Base-by-base conservation (phyloP, 345 rosid genomes). In the Psidium friedrichsthalianum region DNA sequence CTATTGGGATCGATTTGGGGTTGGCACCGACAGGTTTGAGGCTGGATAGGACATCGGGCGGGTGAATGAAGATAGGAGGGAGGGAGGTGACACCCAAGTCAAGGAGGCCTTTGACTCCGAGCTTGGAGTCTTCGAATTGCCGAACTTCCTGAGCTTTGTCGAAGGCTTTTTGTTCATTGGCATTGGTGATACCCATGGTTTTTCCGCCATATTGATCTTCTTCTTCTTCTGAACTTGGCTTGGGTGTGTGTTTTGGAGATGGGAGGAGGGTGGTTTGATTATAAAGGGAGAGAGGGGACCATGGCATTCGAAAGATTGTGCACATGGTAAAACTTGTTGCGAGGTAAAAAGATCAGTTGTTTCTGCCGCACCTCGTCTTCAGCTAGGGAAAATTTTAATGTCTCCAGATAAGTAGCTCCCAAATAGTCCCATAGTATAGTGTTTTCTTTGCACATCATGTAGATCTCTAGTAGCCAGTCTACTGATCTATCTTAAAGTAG, bases 51-150 rank as follows among this genome's bases (percentile, higher is more conserved):
- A 88, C 78, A 6, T 90, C 88, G 3, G 87, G 61, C 14, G 93
- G 40, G 91, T 93, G 94, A 56, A 90, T 49, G 86, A 92, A 93
- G 87, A 90, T 58, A 78, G 89, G 89, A 8, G 95, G 95, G 56
- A 93, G 88, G 52, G 92, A 9, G 51, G 90, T 84, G 59, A 92
- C 25, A 74, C 94, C 95, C 0, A 91, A 85, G 83, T 93, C 94
- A 5, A 91, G 82, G 6, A 91, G 88, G 22, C 94, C 94, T 58
- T 92, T 93, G 4, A 93, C 94, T 8, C 93, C 92, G 20, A 83
- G 85, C 84, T 93, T 93, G 22, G 90, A 82, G 3, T 87, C 94
- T 44, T 93, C 93, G 86, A 92, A 92, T 40, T 83, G 82, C 51
- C 90, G 85, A 18, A 88, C 87, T 27, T 89, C 93, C 44, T 86